phyloP scores from a whole-genome alignment of 2,329 filamentous ascomycete species.

The Aspergillus sp. region DNA sequence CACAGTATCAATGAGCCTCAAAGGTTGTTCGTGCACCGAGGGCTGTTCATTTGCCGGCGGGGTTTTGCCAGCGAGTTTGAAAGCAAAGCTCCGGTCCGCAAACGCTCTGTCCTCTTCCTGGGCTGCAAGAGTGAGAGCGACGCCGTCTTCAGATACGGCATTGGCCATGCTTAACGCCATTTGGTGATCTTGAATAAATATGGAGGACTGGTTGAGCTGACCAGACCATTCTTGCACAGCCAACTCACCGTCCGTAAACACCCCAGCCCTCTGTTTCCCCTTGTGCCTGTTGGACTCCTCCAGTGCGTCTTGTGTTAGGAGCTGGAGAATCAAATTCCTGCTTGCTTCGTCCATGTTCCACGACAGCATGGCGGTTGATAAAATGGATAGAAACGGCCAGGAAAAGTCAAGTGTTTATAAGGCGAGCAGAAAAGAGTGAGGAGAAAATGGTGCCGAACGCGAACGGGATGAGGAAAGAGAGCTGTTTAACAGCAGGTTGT shows the following conservation, averaged over 20 bases:
- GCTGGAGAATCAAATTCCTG: background rate
- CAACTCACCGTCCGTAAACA: constrained; percentile 1
- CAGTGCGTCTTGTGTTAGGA: background rate
- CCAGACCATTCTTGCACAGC: constrained; percentile 5
- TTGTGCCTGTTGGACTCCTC: background rate
- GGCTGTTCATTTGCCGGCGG: background rate
- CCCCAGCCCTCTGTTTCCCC: background rate
- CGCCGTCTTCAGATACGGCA: constrained; percentile 7
- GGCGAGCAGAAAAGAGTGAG: background rate
- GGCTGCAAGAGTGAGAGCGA: constrained; percentile 1
- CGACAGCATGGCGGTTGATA: background rate
- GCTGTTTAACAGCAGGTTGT: no score
- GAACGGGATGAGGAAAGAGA: no score
- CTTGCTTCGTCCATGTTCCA: constrained; percentile 4
- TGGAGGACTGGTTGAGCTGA: background rate
- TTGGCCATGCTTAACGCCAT: constrained; percentile 5
- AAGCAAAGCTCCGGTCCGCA: background rate
- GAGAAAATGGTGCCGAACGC: background rate
- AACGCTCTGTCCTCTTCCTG: constrained; percentile 10
- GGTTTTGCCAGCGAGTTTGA: background rate
- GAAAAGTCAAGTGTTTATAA: no score
- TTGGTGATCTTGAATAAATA: background rate
- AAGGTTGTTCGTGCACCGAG: background rate
- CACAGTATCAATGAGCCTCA: background rate
- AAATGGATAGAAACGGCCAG: background rate